Evolutionary conservation across 148 eudicot genomes (phyloP).

Genomic region (Rhododendron griersonianum): DNA sequence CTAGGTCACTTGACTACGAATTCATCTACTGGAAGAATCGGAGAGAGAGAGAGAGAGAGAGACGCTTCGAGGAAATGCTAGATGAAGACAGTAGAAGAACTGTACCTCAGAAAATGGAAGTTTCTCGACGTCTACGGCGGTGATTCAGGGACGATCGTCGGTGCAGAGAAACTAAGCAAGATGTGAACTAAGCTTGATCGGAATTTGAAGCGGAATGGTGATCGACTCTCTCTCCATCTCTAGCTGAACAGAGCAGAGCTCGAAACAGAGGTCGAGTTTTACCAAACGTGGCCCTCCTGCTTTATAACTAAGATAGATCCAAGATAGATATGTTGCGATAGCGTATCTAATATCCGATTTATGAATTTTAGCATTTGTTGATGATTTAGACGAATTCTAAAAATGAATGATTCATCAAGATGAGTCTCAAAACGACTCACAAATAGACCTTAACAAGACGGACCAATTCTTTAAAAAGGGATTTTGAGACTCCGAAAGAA

Average conservation of each 20-base stretch:
- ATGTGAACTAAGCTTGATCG: neutral
- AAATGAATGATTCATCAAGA: too few relatives aligned
- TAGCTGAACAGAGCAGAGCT: neutral
- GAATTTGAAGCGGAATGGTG: neutral
- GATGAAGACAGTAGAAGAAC: neutral
- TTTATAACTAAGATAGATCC: too few relatives aligned
- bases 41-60: neutral
- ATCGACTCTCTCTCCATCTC: constrained; percentile 4
- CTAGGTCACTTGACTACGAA: neutral
- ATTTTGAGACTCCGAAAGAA: too few relatives aligned
- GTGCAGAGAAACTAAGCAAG: neutral
- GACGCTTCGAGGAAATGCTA: neutral
- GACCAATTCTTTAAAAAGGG: too few relatives aligned
- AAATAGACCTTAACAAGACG: too few relatives aligned
- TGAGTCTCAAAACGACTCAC: too few relatives aligned
- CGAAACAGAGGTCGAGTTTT: neutral
- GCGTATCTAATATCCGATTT: too few relatives aligned
- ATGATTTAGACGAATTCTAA: too few relatives aligned
- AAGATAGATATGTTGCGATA: too few relatives aligned
- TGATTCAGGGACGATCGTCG: neutral
- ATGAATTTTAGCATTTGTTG: too few relatives aligned
- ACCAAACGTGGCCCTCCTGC: too few relatives aligned
- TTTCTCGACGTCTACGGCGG: neutral
- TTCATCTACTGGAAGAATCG: neutral
- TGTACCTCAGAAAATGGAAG: neutral